Evolutionary conservation across 2,329 filamentous ascomycete genomes (phyloP).

Genomic region (Hymenoscyphus occultus): DNA sequence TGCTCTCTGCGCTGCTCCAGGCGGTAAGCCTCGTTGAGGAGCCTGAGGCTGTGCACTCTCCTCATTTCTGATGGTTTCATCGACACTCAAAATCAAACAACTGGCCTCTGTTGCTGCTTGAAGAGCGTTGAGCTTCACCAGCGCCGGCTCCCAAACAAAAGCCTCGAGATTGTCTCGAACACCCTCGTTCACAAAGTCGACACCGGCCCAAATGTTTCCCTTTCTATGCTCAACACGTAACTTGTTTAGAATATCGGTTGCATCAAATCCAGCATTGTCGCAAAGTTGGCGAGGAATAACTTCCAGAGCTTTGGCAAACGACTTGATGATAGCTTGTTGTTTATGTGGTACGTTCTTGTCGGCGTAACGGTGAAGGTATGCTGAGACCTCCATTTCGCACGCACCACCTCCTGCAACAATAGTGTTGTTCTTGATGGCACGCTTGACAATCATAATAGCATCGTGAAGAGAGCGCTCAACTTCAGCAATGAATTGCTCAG

Average conservation of each 20-base stretch:
- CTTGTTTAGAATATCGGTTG: conserved; percentile 95
- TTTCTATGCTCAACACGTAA: conserved; percentile 94
- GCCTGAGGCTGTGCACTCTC: conserved; percentile 83
- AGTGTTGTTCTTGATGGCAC: conserved; percentile 87
- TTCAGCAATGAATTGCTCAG: conserved; percentile 98
- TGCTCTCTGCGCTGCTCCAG: conserved; percentile 84
- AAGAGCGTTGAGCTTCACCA: conserved; percentile 96
- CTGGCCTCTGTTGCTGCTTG: conserved; percentile 94
- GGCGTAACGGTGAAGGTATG: conserved; percentile 87
- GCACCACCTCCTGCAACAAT: conserved; percentile 96
- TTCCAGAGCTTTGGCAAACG: conserved; percentile 95
- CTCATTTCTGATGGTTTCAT: conserved; percentile 98
- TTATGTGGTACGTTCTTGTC: conserved; percentile 92
- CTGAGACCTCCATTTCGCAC: conserved; percentile 93
- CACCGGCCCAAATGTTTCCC: conserved; percentile 89
- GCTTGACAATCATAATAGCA: conserved; percentile 99
- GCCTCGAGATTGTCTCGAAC: conserved; percentile 90
- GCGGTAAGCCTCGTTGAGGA: conserved; percentile 70
- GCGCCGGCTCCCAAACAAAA: conserved; percentile 95
- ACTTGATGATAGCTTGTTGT: conserved; percentile 96
- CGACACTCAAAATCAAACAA: conserved; percentile 92
- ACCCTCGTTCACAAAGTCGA: conserved; percentile 91
- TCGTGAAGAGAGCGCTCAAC: conserved; percentile 97
- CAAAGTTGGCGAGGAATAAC: conserved; percentile 95
- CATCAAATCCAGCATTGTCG: conserved; percentile 98